These are phyloP conservation scores for Microbotryum scabiosae DNA, from an alignment of 1,284 basidiomycete species.

Conservation along the genomic window DNA sequence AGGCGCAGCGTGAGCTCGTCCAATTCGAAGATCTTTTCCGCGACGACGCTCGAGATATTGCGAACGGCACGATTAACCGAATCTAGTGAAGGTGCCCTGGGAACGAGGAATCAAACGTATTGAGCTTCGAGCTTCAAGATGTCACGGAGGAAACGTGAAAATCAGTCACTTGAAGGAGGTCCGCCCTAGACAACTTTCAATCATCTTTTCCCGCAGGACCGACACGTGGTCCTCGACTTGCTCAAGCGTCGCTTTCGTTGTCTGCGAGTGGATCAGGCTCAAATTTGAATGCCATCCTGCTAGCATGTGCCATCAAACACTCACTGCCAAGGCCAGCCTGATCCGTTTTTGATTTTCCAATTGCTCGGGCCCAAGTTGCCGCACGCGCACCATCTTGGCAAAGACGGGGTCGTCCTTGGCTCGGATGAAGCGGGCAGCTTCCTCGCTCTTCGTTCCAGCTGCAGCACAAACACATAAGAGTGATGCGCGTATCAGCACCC, in stretches of 20 bases:
- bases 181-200: conserved; percentile 56
- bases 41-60: conserved; percentile 58
- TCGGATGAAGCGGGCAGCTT: conserved; percentile 62
- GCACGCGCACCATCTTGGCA: conserved; percentile 64
- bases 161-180: conserved; percentile 53
- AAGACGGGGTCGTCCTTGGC: conserved; percentile 69
- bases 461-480: neutral
- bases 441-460: conserved; percentile 66
- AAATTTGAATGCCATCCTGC: neutral
- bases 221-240: conserved; percentile 68
- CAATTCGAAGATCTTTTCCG: conserved; percentile 56
- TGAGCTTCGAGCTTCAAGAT: neutral
- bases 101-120: neutral
- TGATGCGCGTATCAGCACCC: neutral
- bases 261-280: neutral
- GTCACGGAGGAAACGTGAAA: neutral
- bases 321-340: conserved; percentile 58
- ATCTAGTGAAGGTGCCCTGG: conserved; percentile 69
- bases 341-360: conserved; percentile 70
- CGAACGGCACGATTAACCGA: conserved; percentile 71
- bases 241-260: conserved; percentile 49
- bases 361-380: conserved; percentile 79
- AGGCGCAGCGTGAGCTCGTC: conserved; percentile 52
- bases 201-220: conserved; percentile 59
- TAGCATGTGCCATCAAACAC: conserved; percentile 23